phyloP scores from a whole-genome alignment of 495 filamentous ascomycete species.

The Letharia columbiana region DNA sequence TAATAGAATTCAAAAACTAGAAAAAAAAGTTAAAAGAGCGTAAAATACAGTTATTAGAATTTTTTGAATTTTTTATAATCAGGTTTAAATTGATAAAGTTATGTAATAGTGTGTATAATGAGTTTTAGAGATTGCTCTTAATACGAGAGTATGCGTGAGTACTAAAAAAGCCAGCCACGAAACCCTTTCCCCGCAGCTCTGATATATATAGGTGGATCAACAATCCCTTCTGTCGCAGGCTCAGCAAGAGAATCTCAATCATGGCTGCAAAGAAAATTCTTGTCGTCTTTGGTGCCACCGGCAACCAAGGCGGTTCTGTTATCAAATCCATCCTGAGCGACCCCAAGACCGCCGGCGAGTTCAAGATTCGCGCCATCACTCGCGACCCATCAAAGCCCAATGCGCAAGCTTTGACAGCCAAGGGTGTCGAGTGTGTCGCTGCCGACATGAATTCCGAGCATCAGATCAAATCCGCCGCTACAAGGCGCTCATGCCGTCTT shows the following conservation, averaged over 20 bases:
- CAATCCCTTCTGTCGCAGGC: not conserved
- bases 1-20: too few relatives aligned
- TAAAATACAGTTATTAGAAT: too few relatives aligned
- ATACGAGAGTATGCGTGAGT: not conserved
- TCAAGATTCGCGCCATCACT: conserved; percentile 48
- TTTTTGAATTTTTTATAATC: too few relatives aligned
- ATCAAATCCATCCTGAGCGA: conserved; percentile 41
- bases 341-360: conserved; percentile 37
- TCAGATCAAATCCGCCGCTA: conserved; percentile 41
- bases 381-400: conserved; percentile 41
- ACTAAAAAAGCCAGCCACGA: not conserved
- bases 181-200: not conserved
- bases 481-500: conserved; percentile 43
- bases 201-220: too few relatives aligned
- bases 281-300: conserved; percentile 50
- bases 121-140: too few relatives aligned
- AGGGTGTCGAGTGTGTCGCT: conserved; percentile 41
- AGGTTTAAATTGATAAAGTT: too few relatives aligned
- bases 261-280: conserved; percentile 36
- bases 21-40: too few relatives aligned
- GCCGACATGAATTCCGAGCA: conserved; percentile 37
- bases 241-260: not conserved
- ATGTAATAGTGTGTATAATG: too few relatives aligned
- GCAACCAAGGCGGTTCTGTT: conserved; percentile 51
- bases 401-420: conserved; percentile 32